Evolutionary conservation across 805 yeast species (phyloP).

Genomic region (Blastobotrys robertii): DNA sequence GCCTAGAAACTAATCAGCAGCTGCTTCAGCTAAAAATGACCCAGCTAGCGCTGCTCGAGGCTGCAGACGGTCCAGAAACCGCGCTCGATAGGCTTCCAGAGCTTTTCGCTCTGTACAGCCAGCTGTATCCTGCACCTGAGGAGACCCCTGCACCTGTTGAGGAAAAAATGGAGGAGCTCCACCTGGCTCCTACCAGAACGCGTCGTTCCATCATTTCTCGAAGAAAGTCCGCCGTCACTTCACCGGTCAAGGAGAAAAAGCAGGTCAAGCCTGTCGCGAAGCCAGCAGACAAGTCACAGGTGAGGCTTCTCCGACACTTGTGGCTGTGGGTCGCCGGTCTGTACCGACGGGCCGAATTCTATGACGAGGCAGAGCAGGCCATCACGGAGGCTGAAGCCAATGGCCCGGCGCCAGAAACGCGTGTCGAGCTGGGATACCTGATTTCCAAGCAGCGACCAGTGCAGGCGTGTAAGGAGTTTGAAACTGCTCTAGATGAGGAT

Average conservation of each 20-base stretch:
- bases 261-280: not conserved
- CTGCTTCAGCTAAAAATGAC: conserved; percentile 60
- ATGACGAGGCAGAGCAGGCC: conserved; percentile 59
- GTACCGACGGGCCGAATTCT: conserved; percentile 45
- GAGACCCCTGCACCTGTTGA: not conserved
- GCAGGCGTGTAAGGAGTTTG: conserved; percentile 53
- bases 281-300: conserved; percentile 22
- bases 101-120: conserved; percentile 49
- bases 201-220: too few relatives aligned
- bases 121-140: conserved; percentile 32
- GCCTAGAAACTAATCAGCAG: conserved; percentile 35
- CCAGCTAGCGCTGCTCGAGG: conserved; percentile 59
- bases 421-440: conserved; percentile 40
- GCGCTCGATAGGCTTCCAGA: conserved; percentile 60
- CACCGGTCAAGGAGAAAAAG: conserved; percentile 1
- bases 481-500: conserved; percentile 44
- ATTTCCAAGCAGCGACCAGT: conserved; percentile 33
- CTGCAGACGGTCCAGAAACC: conserved; percentile 45
- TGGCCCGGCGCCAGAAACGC: conserved; percentile 40
- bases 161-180: too few relatives aligned
- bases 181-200: too few relatives aligned
- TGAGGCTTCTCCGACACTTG: conserved; percentile 34
- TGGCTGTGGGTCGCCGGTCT: conserved; percentile 71
- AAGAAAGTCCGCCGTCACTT: not conserved
- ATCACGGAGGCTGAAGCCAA: conserved; percentile 58